Evolutionary conservation across 2,329 filamentous ascomycete genomes (phyloP).

Genomic region (Talaromyces verruculosus): DNA sequence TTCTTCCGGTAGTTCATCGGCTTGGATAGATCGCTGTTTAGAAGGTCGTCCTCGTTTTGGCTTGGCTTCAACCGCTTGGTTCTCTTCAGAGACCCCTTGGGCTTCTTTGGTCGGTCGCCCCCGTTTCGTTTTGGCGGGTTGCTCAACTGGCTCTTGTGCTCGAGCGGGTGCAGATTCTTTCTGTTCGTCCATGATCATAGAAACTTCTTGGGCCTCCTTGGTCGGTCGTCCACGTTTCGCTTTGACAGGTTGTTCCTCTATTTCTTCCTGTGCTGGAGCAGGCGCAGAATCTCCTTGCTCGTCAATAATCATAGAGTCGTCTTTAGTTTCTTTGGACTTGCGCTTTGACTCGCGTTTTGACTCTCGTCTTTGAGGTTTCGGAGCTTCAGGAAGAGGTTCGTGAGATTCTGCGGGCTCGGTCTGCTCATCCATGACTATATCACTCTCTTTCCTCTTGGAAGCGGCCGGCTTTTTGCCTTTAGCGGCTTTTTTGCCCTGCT

Average conservation of each 20-base stretch:
- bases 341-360: slow-evolving; percentile 10
- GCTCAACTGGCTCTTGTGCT: slow-evolving; percentile 5
- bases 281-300: neutral
- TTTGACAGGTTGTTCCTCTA: neutral
- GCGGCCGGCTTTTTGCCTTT: slow-evolving; percentile 35
- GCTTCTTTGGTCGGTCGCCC: slow-evolving; percentile 11
- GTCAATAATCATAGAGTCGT: neutral
- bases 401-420: slow-evolving; percentile 20
- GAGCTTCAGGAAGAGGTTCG: slow-evolving; percentile 11
- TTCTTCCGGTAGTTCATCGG: slow-evolving; percentile 12
- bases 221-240: slow-evolving; percentile 14
- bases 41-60: slow-evolving; percentile 17
- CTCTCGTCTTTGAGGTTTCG: slow-evolving; percentile 2
- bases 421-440: slow-evolving; percentile 24
- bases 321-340: slow-evolving; percentile 11
- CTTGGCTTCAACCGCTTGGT: slow-evolving; percentile 8
- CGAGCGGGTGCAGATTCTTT: slow-evolving; percentile 8
- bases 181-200: neutral
- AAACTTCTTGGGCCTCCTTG: neutral
- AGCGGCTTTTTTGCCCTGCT: slow-evolving; percentile 30
- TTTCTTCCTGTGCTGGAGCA: slow-evolving; percentile 18
- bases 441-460: slow-evolving; percentile 5
- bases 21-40: slow-evolving; percentile 15
- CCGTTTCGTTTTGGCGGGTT: slow-evolving; percentile 9
- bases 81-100: neutral